A percentile compares a stretch with the other conserved stretches of the same genome.
Evolutionary conservation across 1,284 basidiomycete genomes (phyloP).

Genomic region (Retiboletus flavoniger): DNA sequence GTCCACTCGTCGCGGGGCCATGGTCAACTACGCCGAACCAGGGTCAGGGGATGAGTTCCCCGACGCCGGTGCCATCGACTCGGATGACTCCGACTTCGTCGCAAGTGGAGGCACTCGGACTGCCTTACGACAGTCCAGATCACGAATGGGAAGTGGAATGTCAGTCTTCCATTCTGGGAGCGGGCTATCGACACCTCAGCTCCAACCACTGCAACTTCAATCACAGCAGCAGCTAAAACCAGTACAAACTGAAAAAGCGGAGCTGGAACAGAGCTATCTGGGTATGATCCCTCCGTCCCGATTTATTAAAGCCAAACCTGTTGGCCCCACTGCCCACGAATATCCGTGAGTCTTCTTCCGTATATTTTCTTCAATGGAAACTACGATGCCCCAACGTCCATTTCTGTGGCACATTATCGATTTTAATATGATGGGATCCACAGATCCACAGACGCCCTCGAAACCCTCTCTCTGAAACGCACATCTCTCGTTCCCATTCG

Average conservation of each 20-base stretch:
- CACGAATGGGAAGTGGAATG: conserved; percentile 40
- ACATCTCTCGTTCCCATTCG: conserved; percentile 86
- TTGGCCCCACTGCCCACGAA: conserved; percentile 62
- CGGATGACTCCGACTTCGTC: conserved; percentile 69
- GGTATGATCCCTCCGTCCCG: conserved; percentile 82
- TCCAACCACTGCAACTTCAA: conserved; percentile 26
- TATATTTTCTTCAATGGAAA: conserved; percentile 14
- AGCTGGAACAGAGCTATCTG: conserved; percentile 84
- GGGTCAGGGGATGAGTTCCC: conserved; percentile 79
- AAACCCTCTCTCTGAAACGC: conserved; percentile 60
- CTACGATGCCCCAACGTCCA: conserved; percentile 12
- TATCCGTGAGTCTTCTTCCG: conserved; percentile 58
- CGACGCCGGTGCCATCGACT: conserved; percentile 74
- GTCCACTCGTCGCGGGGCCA: conserved; percentile 57
- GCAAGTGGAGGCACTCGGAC: conserved; percentile 51
- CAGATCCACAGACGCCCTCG: conserved; percentile 67
- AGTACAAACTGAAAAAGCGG: conserved; percentile 45
- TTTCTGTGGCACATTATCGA: conserved; percentile 18
- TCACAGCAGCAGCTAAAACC: conserved; percentile 29
- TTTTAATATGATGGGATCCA: conserved; percentile 19
- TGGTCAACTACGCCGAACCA: conserved; percentile 87
- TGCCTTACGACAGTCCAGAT: conserved; percentile 41
- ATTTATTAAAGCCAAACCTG: conserved; percentile 65
- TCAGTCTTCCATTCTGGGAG: conserved; percentile 35
- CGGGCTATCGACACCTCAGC: conserved; percentile 35